Conservation (phyloP, 2,329 filamentous ascomycete genomes). For the Fusarium pininemorale region DNA sequence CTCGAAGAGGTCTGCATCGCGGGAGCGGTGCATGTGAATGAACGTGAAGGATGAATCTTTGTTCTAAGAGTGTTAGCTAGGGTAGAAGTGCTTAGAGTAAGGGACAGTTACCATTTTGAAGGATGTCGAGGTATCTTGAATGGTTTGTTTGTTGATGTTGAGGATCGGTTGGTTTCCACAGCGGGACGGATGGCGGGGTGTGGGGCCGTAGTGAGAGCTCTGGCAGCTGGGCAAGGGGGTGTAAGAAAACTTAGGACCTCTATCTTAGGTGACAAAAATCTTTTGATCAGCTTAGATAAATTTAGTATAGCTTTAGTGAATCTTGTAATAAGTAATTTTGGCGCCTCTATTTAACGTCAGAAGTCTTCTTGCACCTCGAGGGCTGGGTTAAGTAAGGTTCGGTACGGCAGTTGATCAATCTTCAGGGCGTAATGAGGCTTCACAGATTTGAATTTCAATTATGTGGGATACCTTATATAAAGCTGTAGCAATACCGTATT, state of each 20-base stretch:
- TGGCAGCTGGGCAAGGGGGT: background rate
- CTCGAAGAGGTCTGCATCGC: slow-evolving; percentile 82
- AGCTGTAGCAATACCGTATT: too few relatives aligned
- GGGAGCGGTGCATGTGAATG: slow-evolving; percentile 76
- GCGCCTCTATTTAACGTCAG: too few relatives aligned
- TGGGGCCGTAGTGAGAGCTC: slow-evolving; percentile 13
- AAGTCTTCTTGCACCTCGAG: too few relatives aligned
- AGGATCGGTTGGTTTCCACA: slow-evolving; percentile 3
- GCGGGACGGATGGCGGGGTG: slow-evolving; percentile 24
- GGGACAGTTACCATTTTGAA: slow-evolving; percentile 11
- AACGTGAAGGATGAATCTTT: slow-evolving; percentile 81
- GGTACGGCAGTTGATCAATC: background rate
- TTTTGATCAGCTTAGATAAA: too few relatives aligned
- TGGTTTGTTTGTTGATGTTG: slow-evolving; percentile 27
- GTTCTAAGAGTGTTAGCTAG: slow-evolving; percentile 55
- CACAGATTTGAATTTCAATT: too few relatives aligned
- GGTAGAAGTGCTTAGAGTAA: rapidly evolving
- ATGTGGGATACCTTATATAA: background rate
- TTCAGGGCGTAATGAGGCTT: background rate
- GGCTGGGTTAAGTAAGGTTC: too few relatives aligned
- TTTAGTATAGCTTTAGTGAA: too few relatives aligned
- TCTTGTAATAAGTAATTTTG: too few relatives aligned
- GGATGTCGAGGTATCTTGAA: background rate
- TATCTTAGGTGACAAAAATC: too few relatives aligned
- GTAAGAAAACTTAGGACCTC: too few relatives aligned